A percentile compares a stretch with the other conserved stretches of the same genome.
Evolutionary conservation across 1,284 basidiomycete species (phyloP).

Genomic region (Naganishia liquefaciens): DNA sequence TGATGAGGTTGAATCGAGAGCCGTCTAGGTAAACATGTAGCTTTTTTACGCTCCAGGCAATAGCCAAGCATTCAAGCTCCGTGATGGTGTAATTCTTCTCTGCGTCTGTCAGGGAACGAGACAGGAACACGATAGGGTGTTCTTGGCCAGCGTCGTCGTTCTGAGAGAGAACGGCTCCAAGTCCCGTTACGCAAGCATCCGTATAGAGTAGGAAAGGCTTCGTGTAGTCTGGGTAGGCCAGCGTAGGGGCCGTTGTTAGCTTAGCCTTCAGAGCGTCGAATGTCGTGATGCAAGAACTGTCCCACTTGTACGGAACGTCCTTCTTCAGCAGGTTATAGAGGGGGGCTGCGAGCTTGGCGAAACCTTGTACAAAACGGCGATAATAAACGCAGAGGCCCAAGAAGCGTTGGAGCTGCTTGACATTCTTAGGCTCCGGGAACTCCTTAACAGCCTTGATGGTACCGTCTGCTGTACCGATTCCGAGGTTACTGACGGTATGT

Average conservation of each 20-base stretch:
- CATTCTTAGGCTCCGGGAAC: conserved; percentile 19
- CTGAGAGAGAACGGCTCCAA: conserved; percentile 25
- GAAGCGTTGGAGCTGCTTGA: conserved; percentile 27
- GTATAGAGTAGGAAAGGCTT: conserved; percentile 27
- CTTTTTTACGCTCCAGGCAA: conserved; percentile 27
- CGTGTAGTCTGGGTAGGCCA: conserved; percentile 7
- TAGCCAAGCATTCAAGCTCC: conserved; percentile 28
- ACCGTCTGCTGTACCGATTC: conserved; percentile 29
- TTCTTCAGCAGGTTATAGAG: conserved; percentile 4
- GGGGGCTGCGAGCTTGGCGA: conserved; percentile 20
- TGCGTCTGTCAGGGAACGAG: conserved; percentile 18
- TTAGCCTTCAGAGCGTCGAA: neutral
- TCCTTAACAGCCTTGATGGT: conserved; percentile 24
- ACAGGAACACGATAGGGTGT: conserved; percentile 25
- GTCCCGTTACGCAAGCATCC: neutral
- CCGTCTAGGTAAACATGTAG: conserved; percentile 30
- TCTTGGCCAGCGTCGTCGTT: conserved; percentile 12
- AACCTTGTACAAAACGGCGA: conserved; percentile 21
- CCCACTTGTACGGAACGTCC: neutral
- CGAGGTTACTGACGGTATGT: conserved; percentile 30
- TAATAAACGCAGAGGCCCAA: conserved; percentile 27
- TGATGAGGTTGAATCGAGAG: conserved; percentile 7
- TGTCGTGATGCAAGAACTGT: neutral
- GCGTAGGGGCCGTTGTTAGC: conserved; percentile 3
- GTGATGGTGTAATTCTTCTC: conserved; percentile 32